Base-by-base conservation (phyloP, 1,284 basidiomycete genomes). In the Xanthoconium separans region DNA sequence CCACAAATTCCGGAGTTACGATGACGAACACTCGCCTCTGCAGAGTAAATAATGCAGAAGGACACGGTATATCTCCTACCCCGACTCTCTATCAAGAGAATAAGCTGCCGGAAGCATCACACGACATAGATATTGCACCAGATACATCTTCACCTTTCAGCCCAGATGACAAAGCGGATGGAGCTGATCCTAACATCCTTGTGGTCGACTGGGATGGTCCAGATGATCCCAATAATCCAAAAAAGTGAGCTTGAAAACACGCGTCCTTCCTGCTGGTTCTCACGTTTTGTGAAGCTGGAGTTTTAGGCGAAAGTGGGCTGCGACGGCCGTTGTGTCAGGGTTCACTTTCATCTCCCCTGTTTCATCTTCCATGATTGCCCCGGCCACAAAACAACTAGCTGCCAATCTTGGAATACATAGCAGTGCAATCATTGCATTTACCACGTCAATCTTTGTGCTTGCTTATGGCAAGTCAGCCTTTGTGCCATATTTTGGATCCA, bases 371-470 rank as follows among this genome's bases (percentile, higher is more conserved):
- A 87, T 90, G 81, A 76, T 89, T 31, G 84, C 91, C 0, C 87
- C 89, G 0, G 85, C 87, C 0, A 75, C 77, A 1, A 61, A 61
- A 0, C 76, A 81, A 45, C 60, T 91, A 8, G 81, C 84, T 0
- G 50, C 59, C 13, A 68, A 85, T 22, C 84, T 88, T 58, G 77
- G 79, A 1, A 77, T 91, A 16, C 81, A 78, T 4, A 81, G 64
- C 58, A 61, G 60, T 1, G 79, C 76, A 4, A 58, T 85, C 3
- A 73, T 82, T 15, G 84, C 84, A 0, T 76, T 91, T 65, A 78
- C 78, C 6, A 83, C 82, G 0, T 85, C 84, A 1, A 75, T 91
- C 1, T 91, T 90, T 60, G 75, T 91, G 1, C 73, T 89, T 30
- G 85, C 81, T 16, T 87, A 81, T 60, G 83, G 85, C 83, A 44